These are phyloP conservation scores for Sporothrix brunneoviolacea DNA, from an alignment of 2,329 filamentous ascomycete species.

Conservation along the genomic window DNA sequence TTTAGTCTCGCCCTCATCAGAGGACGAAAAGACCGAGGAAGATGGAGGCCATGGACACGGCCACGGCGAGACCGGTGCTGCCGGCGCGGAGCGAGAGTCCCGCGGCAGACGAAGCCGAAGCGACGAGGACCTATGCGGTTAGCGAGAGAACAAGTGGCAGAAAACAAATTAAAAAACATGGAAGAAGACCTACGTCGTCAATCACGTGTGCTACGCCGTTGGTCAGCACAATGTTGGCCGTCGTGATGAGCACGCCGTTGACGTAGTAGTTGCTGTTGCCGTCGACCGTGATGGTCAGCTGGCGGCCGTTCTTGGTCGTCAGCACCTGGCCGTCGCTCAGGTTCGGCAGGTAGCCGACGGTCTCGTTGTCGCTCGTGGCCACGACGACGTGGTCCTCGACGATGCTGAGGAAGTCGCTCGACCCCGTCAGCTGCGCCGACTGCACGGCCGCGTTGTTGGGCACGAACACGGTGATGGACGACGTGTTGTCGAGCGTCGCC, in stretches of 20 bases:
- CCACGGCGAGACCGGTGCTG: constrained; percentile 5
- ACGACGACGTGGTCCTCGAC: constrained; percentile 15
- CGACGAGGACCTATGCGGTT: too few species aligned
- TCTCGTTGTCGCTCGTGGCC: neutral
- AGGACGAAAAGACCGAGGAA: neutral
- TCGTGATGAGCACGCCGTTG: constrained; percentile 15
- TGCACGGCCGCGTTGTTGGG: constrained; percentile 15
- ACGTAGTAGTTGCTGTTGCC: constrained; percentile 16
- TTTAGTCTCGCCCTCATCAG: neutral
- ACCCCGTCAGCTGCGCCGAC: constrained; percentile 10
- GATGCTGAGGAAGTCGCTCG: constrained; percentile 4
- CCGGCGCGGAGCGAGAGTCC: neutral
- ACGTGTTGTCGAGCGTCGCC: constrained; percentile 12
- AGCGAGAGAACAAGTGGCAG: too few species aligned
- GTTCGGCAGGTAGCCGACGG: constrained; percentile 16
- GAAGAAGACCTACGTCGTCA: constrained; percentile 11
- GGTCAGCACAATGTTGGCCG: constrained; percentile 14
- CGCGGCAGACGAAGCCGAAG: constrained; percentile 8
- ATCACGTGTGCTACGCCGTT: constrained; percentile 15
- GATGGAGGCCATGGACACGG: neutral
- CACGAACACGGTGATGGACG: constrained; percentile 16
- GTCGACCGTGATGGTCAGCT: constrained; percentile 15
- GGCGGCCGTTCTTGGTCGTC: constrained; percentile 12
- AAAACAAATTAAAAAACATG: too few species aligned
- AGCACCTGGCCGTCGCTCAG: constrained; percentile 14